These are phyloP conservation scores for Linnemannia schmuckeri DNA, from an alignment of 192 early-diverging fungal genomes.

Conservation along the genomic window DNA sequence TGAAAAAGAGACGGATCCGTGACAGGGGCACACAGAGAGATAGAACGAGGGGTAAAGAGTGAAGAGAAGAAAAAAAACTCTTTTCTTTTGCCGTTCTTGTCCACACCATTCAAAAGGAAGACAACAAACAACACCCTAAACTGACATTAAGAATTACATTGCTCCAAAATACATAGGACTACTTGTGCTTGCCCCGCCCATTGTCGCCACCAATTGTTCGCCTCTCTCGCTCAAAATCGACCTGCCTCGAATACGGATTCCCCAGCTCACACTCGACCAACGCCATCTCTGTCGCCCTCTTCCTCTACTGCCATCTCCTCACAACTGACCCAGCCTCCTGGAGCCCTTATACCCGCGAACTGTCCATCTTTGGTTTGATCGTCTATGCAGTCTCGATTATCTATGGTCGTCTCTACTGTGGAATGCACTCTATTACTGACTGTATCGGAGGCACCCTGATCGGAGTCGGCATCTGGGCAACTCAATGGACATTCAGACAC, in stretches of 20 bases:
- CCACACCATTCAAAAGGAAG: background rate
- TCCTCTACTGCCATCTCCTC: conserved; percentile 62
- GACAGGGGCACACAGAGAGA: background rate
- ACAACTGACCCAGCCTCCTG: conserved; percentile 54
- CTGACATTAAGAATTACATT: background rate
- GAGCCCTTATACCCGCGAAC: conserved; percentile 57
- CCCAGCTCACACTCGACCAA: conserved; percentile 93
- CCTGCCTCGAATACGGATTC: conserved; percentile 90
- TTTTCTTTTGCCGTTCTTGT: background rate
- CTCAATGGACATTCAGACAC: conserved; percentile 66
- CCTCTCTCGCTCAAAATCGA: conserved; percentile 74
- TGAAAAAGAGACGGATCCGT: background rate
- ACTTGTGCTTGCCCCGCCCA: conserved; percentile 88
- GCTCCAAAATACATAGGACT: conserved; percentile 70
- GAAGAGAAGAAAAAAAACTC: background rate
- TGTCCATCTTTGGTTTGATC: conserved; percentile 53
- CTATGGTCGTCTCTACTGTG: conserved; percentile 85
- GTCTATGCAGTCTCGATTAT: conserved; percentile 75
- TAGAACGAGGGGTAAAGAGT: background rate
- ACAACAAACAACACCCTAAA: background rate
- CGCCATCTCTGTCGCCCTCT: conserved; percentile 80
- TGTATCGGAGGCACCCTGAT: conserved; percentile 74
- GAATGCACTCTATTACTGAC: conserved; percentile 85
- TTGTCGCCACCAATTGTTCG: conserved; percentile 81
- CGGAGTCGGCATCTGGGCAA: conserved; percentile 69